These are phyloP conservation scores for Amaranthus palmeri DNA, from an alignment of 148 eudicot genomes.

Conservation along the genomic window DNA sequence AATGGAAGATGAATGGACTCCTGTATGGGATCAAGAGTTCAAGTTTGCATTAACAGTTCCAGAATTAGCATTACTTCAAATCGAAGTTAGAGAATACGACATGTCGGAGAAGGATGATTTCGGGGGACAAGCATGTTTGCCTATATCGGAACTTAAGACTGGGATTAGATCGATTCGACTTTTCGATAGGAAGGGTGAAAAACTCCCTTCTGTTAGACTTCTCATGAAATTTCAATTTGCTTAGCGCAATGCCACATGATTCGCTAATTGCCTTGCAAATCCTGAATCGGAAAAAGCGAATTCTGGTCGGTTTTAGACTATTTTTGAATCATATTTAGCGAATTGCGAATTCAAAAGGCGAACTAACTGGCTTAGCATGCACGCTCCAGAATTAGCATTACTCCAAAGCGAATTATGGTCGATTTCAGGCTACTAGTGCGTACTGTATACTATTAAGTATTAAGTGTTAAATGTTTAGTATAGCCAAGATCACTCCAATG, in stretches of 20 bases:
- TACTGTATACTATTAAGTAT: no score
- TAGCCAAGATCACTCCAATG: no score
- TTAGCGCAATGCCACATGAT: conserved; percentile 7
- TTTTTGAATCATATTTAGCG: no score
- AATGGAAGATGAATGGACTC: conserved; percentile 73
- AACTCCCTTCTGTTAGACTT: conserved; percentile 52
- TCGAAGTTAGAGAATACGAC: conserved; percentile 65
- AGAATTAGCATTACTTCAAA: conserved; percentile 65
- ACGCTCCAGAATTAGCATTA: not conserved
- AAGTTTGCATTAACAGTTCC: conserved; percentile 57
- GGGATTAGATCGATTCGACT: conserved; percentile 64
- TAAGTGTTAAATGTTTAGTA: no score
- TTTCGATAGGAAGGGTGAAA: conserved; percentile 56
- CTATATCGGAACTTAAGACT: conserved; percentile 51
- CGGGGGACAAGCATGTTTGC: conserved; percentile 75
- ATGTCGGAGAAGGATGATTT: conserved; percentile 78
- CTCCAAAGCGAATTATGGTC: no score
- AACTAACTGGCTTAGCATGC: not conserved
- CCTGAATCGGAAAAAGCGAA: no score
- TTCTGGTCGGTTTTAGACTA: no score
- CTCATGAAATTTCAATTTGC: conserved; percentile 58
- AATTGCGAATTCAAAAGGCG: not conserved
- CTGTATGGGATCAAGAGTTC: conserved; percentile 76
- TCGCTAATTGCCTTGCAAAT: no score
- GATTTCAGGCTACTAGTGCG: no score